A percentile compares a stretch with the other conserved stretches of the same genome.
These are phyloP conservation scores for Malbranchea cinnamomea DNA, from an alignment of 2,329 filamentous ascomycete species.

Conservation along the genomic window DNA sequence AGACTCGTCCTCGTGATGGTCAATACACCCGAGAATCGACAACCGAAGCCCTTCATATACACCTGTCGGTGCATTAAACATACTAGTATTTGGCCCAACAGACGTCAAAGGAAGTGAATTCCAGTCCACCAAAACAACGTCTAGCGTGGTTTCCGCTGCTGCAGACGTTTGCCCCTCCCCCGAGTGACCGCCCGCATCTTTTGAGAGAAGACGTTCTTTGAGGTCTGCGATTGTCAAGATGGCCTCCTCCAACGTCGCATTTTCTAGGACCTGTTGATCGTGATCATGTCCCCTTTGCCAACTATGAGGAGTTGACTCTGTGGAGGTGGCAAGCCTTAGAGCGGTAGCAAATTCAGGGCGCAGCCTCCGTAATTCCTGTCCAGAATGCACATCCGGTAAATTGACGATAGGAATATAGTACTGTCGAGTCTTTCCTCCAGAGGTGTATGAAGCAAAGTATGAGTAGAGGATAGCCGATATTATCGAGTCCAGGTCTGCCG, in stretches of 20 bases:
- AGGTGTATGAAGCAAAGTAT: conserved; percentile 36
- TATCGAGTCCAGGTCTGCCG: conserved; percentile 48
- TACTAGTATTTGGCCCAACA: too few species aligned
- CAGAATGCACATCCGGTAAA: conserved; percentile 31
- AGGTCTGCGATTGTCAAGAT: conserved; percentile 29
- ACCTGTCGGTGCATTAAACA: neutral
- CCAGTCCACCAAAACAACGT: conserved; percentile 30
- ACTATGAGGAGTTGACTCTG: conserved; percentile 9
- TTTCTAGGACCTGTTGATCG: conserved; percentile 13
- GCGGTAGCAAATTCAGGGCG: conserved; percentile 45
- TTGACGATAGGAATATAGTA: conserved; percentile 47
- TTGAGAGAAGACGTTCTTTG: conserved; percentile 11
- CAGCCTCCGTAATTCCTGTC: conserved; percentile 35
- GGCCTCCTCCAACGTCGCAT: conserved; percentile 18
- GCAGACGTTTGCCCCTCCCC: neutral
- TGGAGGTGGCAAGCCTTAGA: conserved; percentile 35
- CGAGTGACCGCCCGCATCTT: neutral
- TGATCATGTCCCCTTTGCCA: conserved; percentile 6
- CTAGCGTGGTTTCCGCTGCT: conserved; percentile 6
- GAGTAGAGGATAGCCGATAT: conserved; percentile 46
- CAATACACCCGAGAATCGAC: conserved; percentile 39
- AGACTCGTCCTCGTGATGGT: conserved; percentile 47
- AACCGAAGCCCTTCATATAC: conserved; percentile 12
- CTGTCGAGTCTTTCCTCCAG: conserved; percentile 14
- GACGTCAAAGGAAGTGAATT: conserved; percentile 22